phyloP scores from a whole-genome alignment of 1,284 basidiomycete genomes.

The Leccinum insigne region DNA sequence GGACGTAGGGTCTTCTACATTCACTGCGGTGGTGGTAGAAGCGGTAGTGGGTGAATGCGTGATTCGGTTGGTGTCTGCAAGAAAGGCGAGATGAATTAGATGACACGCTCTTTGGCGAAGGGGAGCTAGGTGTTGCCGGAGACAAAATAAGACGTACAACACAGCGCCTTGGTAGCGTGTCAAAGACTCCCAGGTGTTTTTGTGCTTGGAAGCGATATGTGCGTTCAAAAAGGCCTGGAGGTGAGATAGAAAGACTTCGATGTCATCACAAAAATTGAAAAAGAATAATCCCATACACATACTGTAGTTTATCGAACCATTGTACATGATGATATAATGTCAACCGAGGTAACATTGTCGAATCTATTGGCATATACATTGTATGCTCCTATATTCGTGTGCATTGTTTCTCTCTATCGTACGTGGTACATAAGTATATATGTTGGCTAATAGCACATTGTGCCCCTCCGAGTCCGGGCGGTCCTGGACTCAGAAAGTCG shows the following conservation, averaged over 20 bases:
- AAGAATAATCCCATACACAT: no score
- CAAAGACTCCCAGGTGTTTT: constrained; percentile 92
- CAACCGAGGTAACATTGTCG: no score
- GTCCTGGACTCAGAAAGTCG: no score
- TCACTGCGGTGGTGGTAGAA: constrained; percentile 26
- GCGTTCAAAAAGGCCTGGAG: constrained; percentile 92
- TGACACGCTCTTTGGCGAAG: background rate
- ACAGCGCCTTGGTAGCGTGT: constrained; percentile 89
- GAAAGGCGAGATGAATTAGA: background rate
- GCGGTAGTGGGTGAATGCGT: constrained; percentile 40
- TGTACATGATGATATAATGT: no score
- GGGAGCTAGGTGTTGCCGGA: background rate
- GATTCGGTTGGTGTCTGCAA: constrained; percentile 82
- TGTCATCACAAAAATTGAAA: constrained; percentile 9
- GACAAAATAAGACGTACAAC: constrained; percentile 61
- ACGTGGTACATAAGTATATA: no score
- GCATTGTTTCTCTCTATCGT: no score
- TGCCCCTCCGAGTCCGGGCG: no score
- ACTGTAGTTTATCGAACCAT: no score
- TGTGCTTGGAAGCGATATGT: constrained; percentile 88
- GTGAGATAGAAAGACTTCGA: constrained; percentile 73
- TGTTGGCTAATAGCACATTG: no score
- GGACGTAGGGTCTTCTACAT: constrained; percentile 42
- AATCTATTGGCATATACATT: no score
- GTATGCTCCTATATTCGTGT: no score